Percentiles rank a stretch among this genome's conserved stretches.
phyloP scores from a whole-genome alignment of 2,329 filamentous ascomycete species.

The Colletotrichum sp. region DNA sequence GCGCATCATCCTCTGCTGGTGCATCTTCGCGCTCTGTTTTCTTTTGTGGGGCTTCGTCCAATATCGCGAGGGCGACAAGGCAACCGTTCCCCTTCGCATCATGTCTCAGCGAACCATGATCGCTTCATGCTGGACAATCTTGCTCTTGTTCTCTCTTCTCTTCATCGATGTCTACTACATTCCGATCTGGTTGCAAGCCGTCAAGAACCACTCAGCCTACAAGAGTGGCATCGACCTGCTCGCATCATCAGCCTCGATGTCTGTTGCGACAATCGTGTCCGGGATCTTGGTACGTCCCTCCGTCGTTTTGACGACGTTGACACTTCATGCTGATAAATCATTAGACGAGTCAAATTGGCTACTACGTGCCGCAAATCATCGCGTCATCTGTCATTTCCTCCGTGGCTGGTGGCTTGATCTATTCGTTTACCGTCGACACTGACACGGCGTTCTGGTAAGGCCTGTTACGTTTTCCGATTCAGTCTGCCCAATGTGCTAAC shows the following conservation, averaged over 20 bases:
- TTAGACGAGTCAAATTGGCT: conserved; percentile 12
- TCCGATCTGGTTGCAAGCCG: background rate
- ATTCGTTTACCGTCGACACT: background rate
- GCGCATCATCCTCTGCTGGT: conserved; percentile 54
- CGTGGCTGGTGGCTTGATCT: conserved; percentile 7
- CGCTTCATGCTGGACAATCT: background rate
- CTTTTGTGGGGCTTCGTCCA: conserved; percentile 58
- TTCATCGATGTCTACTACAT: background rate
- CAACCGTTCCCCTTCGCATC: conserved; percentile 53
- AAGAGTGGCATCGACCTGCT: conserved; percentile 35
- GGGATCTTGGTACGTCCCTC: background rate
- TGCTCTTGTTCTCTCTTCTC: background rate
- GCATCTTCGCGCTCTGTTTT: conserved; percentile 52
- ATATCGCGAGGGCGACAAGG: conserved; percentile 55
- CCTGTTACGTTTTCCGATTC: background rate
- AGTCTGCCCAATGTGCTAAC: background rate
- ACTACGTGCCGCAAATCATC: conserved; percentile 22
- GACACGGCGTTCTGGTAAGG: conserved; percentile 1
- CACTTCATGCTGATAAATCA: background rate
- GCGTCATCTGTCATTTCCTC: background rate
- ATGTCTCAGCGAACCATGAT: conserved; percentile 34
- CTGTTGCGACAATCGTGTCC: conserved; percentile 22
- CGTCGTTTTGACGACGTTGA: background rate
- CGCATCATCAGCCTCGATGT: conserved; percentile 52
- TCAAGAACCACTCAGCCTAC: background rate